Evolutionary conservation across 495 filamentous ascomycete species (phyloP).

Genomic region (Cetradonia linearis): DNA sequence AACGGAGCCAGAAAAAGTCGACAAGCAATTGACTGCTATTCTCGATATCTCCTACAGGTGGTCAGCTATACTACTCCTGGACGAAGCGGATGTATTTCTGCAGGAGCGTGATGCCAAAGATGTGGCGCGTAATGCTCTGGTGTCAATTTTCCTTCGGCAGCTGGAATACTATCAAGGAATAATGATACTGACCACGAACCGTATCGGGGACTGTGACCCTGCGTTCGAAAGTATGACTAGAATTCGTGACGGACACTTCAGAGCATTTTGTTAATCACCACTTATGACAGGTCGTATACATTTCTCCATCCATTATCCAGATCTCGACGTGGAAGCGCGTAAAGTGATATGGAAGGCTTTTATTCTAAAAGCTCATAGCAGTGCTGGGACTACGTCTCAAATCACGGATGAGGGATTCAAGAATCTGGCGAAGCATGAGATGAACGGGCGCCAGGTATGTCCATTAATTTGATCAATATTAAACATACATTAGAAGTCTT

Average conservation of each 20-base stretch:
- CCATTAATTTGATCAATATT: neutral
- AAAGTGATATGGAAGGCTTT: conserved; percentile 18
- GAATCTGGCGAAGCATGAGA: conserved; percentile 1
- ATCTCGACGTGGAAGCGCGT: conserved; percentile 17
- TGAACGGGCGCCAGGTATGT: conserved; percentile 23
- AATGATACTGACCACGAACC: conserved; percentile 49
- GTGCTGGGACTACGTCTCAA: neutral
- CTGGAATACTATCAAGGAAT: conserved; percentile 51
- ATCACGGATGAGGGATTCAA: neutral
- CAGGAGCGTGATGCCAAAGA: conserved; percentile 30
- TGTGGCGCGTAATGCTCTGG: conserved; percentile 36
- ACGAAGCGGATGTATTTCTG: conserved; percentile 42
- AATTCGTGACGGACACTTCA: neutral
- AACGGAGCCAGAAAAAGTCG: conserved; percentile 21
- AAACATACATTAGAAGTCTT: neutral
- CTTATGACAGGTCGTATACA: conserved; percentile 33
- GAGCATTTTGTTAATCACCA: neutral
- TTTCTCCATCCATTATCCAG: conserved; percentile 27
- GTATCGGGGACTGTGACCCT: conserved; percentile 38
- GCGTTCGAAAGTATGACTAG: conserved; percentile 35
- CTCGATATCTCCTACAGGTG: conserved; percentile 24
- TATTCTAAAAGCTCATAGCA: conserved; percentile 1
- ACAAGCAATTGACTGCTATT: conserved; percentile 17
- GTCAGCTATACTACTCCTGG: conserved; percentile 36
- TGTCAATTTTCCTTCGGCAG: conserved; percentile 43